Base-by-base conservation (phyloP, 495 filamentous ascomycete genomes). In the Hypoxylon fragiforme region DNA sequence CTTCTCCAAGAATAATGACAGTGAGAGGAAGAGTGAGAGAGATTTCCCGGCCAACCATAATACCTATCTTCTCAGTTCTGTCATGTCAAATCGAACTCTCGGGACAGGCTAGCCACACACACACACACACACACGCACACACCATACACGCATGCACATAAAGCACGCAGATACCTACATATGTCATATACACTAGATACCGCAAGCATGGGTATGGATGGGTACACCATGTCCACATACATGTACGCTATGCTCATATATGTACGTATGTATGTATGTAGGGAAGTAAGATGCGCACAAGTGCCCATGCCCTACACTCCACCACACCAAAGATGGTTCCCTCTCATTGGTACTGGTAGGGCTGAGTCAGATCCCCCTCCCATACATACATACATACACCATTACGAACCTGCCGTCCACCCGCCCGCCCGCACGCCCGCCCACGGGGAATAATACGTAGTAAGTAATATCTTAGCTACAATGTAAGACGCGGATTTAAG, bases 281-380 rank as follows among this genome's bases (percentile, higher is more conserved):
- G 24, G 24, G 24, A 28, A 28, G 24, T 9, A 28, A n/a, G n/a
- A n/a, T n/a, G 24, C 24, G 24, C 24, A 28, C 4, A 28, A 28
- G 24, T 9, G 24, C 24, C 24, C 24, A 28, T n/a, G n/a, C n/a
- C n/a, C n/a, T n/a, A n/a, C n/a, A 9, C 24, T 18, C 14, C 21
- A 26, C 32, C 30, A 31, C 45, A 37, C 54, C 38, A 40, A 41
- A 26, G 30, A n/a, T n/a, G n/a, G 55, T 48, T 43, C 49, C 49
- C 24, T 38, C 31, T 53, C 49, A 59, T 53, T 53, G 49, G 55
- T 59, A 59, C 40, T 44, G 52, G 44, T 59, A 59, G 49, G 55
- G 55, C 55, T 59, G 55, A 59, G 55, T 59, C 48, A 59, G 55
- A 59, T 59, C 55, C n/a, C 16, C 20, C 40, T 3, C 9, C 2